phyloP scores from a whole-genome alignment of 768 basidiomycete species.

The Mycena albidolilacea region DNA sequence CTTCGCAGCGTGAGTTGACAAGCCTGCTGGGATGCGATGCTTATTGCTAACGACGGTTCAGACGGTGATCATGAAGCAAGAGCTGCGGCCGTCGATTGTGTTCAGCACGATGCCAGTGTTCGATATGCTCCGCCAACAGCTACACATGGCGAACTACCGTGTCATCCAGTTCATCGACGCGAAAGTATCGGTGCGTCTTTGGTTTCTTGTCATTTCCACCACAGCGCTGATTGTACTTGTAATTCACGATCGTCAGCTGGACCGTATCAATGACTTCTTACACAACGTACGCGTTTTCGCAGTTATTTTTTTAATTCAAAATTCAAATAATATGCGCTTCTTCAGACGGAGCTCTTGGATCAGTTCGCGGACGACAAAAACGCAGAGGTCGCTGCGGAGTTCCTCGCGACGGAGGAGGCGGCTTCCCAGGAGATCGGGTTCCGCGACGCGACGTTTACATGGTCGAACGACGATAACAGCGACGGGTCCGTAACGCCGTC shows the following conservation, averaged over 20 bases:
- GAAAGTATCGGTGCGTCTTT: slow-evolving; percentile 65
- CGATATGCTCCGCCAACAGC: slow-evolving; percentile 69
- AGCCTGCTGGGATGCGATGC: no score
- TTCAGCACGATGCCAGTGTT: slow-evolving; percentile 75
- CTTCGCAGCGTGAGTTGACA: neutral
- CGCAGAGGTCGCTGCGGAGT: slow-evolving; percentile 64
- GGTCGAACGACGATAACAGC: slow-evolving; percentile 56
- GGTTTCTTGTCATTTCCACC: no score
- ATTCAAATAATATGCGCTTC: neutral
- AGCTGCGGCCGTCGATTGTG: slow-evolving; percentile 57
- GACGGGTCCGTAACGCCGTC: slow-evolving; percentile 52
- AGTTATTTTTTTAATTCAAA: neutral
- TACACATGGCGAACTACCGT: slow-evolving; percentile 56
- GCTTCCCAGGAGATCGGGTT: slow-evolving; percentile 59
- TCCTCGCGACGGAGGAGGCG: slow-evolving; percentile 44
- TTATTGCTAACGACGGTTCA: slow-evolving; percentile 9
- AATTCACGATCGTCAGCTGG: slow-evolving; percentile 46
- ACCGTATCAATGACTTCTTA: slow-evolving; percentile 64
- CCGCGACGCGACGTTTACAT: slow-evolving; percentile 68
- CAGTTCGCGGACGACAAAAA: slow-evolving; percentile 15
- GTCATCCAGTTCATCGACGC: slow-evolving; percentile 51
- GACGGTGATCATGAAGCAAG: slow-evolving; percentile 59
- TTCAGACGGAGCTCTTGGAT: slow-evolving; percentile 40
- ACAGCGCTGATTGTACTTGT: neutral
- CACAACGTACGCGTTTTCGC: slow-evolving; percentile 48